A percentile compares a stretch with the other conserved stretches of the same genome.
These are phyloP conservation scores for Ganoderma multipileum DNA, from an alignment of 1,284 basidiomycete genomes.

Conservation along the genomic window DNA sequence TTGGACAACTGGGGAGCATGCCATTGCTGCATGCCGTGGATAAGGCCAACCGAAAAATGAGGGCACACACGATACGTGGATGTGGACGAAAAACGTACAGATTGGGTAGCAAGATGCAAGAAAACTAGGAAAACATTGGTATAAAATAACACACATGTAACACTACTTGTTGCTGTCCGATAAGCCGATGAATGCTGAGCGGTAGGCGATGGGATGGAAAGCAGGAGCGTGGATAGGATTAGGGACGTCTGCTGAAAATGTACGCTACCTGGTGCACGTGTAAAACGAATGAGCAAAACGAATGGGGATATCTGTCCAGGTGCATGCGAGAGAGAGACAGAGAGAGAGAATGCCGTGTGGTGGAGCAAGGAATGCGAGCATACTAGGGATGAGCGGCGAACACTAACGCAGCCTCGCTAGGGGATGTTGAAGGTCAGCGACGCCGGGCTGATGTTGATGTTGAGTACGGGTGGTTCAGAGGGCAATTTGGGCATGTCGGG, in stretches of 20 bases:
- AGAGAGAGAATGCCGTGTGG: constrained; percentile 1
- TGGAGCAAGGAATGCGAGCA: constrained; percentile 2
- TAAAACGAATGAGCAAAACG: background rate
- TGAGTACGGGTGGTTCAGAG: constrained; percentile 32
- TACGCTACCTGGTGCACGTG: background rate
- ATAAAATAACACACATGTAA: constrained; percentile 26
- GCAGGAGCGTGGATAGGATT: background rate
- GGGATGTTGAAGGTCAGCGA: constrained; percentile 34
- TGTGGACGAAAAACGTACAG: background rate
- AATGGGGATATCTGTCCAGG: constrained; percentile 1
- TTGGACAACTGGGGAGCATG: background rate
- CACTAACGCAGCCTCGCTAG: constrained; percentile 8
- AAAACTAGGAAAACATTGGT: constrained; percentile 26
- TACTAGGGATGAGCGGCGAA: background rate
- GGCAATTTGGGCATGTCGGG: constrained; percentile 27
- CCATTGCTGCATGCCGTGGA: background rate
- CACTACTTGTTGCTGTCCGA: constrained; percentile 5
- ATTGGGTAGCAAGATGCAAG: constrained; percentile 4
- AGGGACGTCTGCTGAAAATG: background rate
- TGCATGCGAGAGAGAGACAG: background rate
- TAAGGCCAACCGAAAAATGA: background rate
- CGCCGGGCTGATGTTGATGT: constrained; percentile 33
- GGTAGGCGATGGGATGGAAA: background rate
- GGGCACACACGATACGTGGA: background rate
- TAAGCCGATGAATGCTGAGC: constrained; percentile 1